Evolutionary conservation across 768 basidiomycete genomes (phyloP).

Genomic region (Pleurotus cornucopiae): DNA sequence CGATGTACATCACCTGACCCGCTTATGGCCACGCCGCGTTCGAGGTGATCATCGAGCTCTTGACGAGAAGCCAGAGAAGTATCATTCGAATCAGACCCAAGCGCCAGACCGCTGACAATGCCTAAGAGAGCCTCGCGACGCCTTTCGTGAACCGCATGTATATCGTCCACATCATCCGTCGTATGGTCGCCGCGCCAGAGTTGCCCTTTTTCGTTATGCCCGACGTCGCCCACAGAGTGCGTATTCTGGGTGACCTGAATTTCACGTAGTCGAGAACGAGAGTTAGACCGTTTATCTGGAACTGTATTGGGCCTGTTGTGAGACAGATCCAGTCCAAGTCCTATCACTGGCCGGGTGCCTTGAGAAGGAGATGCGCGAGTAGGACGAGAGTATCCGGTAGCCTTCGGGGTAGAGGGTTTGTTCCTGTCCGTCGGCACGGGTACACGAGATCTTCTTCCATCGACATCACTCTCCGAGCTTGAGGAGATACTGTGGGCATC

Average conservation of each 20-base stretch:
- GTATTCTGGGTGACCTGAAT: slow-evolving; percentile 10
- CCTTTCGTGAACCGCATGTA: slow-evolving; percentile 14
- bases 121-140: slow-evolving; percentile 21
- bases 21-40: slow-evolving; percentile 31
- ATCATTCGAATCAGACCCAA: slow-evolving; percentile 9
- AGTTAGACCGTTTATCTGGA: slow-evolving; percentile 7
- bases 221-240: background rate
- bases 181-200: background rate
- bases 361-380: background rate
- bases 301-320: background rate
- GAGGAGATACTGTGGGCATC: slow-evolving; percentile 27
- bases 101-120: slow-evolving; percentile 17
- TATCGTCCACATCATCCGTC: background rate
- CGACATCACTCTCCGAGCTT: slow-evolving; percentile 35
- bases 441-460: slow-evolving; percentile 12
- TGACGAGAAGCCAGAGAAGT: background rate
- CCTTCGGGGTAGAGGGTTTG: background rate
- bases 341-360: background rate
- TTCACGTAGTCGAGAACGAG: slow-evolving; percentile 2
- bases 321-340: background rate
- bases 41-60: background rate
- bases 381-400: background rate
- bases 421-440: slow-evolving; percentile 4
- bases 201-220: slow-evolving; percentile 10
- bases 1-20: slow-evolving; percentile 18